A percentile compares a stretch with the other conserved stretches of the same genome.
phyloP scores from a whole-genome alignment of 345 rosid genomes.

The Eutrema yunnanense region DNA sequence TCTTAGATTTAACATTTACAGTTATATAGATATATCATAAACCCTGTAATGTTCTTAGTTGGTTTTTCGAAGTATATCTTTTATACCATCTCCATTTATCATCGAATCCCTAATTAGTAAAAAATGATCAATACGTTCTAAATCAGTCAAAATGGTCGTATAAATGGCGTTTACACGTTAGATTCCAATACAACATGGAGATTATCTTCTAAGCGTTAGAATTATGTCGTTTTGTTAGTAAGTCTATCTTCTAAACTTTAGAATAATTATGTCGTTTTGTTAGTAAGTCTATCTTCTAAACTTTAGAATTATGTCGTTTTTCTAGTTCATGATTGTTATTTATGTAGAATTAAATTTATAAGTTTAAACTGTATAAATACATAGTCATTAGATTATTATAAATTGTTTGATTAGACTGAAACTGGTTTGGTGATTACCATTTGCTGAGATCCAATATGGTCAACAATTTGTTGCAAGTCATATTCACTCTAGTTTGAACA shows the following conservation, averaged over 20 bases:
- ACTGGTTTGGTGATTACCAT: not conserved
- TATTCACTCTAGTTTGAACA: not conserved
- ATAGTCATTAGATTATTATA: too few relatives aligned
- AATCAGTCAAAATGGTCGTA: not conserved
- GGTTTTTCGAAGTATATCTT: not conserved
- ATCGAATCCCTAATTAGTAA: not conserved
- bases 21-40: too few relatives aligned
- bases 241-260: too few relatives aligned
- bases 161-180: not conserved
- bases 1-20: too few relatives aligned
- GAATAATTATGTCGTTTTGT: too few relatives aligned
- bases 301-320: too few relatives aligned
- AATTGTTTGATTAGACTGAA: not conserved
- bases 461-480: not conserved
- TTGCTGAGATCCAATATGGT: not conserved
- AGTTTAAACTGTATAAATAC: too few relatives aligned
- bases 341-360: too few relatives aligned
- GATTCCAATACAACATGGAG: not conserved
- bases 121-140: not conserved
- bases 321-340: too few relatives aligned
- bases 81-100: not conserved
- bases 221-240: not conserved
- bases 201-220: not conserved
- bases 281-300: too few relatives aligned
- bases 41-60: not conserved